Evolutionary conservation across 2,329 filamentous ascomycete species (phyloP).

Genomic region (Penicillium sp.): DNA sequence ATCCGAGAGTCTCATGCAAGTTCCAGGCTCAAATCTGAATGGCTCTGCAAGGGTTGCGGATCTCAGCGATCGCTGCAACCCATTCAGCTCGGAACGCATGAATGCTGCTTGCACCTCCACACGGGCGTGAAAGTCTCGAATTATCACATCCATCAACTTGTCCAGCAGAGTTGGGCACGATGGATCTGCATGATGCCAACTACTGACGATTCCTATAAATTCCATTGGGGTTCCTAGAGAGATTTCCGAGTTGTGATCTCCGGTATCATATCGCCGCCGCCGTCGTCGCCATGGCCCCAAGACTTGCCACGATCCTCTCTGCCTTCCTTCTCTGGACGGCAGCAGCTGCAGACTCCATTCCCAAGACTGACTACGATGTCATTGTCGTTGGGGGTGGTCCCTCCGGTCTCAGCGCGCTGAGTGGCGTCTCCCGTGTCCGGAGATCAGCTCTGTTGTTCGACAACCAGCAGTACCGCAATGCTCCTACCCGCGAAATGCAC

Average conservation of each 20-base stretch:
- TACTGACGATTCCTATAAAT: not conserved
- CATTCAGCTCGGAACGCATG: slow-evolving; percentile 1
- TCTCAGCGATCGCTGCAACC: slow-evolving; percentile 7
- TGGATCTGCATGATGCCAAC: not conserved
- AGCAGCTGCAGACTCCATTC: slow-evolving; percentile 23
- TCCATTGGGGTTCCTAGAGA: not conserved
- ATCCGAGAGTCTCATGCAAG: not conserved
- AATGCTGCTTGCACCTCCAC: not conserved
- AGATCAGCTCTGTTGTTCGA: slow-evolving; percentile 57
- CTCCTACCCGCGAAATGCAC: slow-evolving; percentile 57
- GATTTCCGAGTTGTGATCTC: not conserved
- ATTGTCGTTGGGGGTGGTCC: slow-evolving; percentile 60
- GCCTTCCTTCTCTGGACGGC: slow-evolving; percentile 22
- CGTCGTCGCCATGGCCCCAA: slow-evolving; percentile 15
- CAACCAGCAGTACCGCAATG: slow-evolving; percentile 59
- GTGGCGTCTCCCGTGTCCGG: slow-evolving; percentile 58
- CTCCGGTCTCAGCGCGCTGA: slow-evolving; percentile 54
- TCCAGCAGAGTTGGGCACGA: too few species aligned
- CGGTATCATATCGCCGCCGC: not conserved
- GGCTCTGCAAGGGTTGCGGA: slow-evolving; percentile 4
- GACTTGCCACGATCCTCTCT: slow-evolving; percentile 20
- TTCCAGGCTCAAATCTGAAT: not conserved
- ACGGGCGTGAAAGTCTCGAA: too few species aligned
- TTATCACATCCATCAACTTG: slow-evolving; percentile 1
- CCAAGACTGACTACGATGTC: slow-evolving; percentile 50